A percentile compares a stretch with the other conserved stretches of the same genome.
Evolutionary conservation across 2,329 filamentous ascomycete genomes (phyloP).

Genomic region (Aspergillus intermedius): DNA sequence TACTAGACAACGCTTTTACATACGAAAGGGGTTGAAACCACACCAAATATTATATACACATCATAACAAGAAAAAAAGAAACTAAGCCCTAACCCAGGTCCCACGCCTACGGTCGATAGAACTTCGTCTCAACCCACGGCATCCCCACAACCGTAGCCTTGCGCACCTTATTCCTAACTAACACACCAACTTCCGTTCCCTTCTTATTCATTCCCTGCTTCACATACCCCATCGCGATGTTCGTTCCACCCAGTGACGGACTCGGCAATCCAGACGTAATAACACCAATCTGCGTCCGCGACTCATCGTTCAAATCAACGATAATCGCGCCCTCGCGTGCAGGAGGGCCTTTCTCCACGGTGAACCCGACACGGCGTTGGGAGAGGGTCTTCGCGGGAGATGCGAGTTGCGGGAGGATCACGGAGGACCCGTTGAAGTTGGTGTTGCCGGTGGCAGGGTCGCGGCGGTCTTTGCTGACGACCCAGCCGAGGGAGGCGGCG

Average conservation of each 20-base stretch:
- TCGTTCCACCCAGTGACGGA: constrained; percentile 70
- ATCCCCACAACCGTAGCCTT: constrained; percentile 75
- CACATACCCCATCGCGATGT: constrained; percentile 95
- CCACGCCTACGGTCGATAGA: constrained; percentile 45
- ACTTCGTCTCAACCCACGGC: constrained; percentile 79
- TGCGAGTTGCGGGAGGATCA: constrained; percentile 66
- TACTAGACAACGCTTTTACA: background rate
- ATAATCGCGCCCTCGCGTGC: constrained; percentile 85
- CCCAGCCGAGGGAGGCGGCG: constrained; percentile 64
- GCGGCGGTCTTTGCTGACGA: constrained; percentile 74
- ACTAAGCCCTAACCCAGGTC: background rate
- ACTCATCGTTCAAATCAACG: constrained; percentile 51
- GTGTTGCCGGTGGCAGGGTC: constrained; percentile 40
- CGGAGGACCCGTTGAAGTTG: constrained; percentile 78
- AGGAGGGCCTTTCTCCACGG: constrained; percentile 72
- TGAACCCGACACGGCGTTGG: constrained; percentile 70
- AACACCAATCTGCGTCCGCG: constrained; percentile 60
- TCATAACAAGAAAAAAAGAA: background rate
- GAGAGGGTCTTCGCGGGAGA: constrained; percentile 53
- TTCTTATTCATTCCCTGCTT: constrained; percentile 74
- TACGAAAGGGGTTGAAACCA: background rate
- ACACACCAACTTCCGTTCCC: constrained; percentile 71
- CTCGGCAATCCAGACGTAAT: constrained; percentile 88
- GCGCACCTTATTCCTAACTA: constrained; percentile 69
- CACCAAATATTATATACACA: constrained; percentile 4